Percentiles rank a stretch among this genome's conserved stretches.
Evolutionary conservation across 139 green algal genomes (phyloP).

Genomic region (Chlorella vulgaris): DNA sequence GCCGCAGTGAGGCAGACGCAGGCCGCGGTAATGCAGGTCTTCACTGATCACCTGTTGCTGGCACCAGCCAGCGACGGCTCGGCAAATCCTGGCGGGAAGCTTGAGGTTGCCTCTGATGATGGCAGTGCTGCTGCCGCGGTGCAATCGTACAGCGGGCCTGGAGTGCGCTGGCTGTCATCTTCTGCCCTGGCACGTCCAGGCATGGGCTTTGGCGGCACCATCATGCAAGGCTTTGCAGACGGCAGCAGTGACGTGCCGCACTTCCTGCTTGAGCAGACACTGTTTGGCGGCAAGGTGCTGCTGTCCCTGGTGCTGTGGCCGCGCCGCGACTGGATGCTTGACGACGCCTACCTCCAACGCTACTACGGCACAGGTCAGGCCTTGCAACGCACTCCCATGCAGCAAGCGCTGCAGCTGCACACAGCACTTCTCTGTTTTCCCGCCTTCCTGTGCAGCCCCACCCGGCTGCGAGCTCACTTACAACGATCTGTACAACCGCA

Average conservation of each 20-base stretch:
- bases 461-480: background rate
- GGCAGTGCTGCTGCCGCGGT: background rate
- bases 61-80: background rate
- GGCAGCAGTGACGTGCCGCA: background rate
- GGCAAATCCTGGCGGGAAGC: background rate
- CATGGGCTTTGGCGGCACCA: background rate
- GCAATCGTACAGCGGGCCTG: background rate
- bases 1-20: background rate
- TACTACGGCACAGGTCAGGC: background rate
- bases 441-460: background rate
- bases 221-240: background rate
- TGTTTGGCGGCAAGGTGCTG: background rate
- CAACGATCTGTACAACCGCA: background rate
- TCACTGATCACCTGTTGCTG: background rate
- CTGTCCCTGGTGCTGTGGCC: conserved; percentile 11
- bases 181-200: background rate
- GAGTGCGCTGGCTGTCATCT: conserved; percentile 15
- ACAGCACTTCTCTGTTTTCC: background rate
- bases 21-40: background rate
- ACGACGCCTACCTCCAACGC: conserved; percentile 8
- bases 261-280: conserved; percentile 9
- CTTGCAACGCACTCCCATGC: background rate
- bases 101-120: background rate
- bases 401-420: too few species aligned
- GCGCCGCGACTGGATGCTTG: background rate